Percentiles rank a stretch among this genome's conserved stretches.
Conservation (phyloP, 1,139 yeast genomes). For the Candida sanyaensis region DNA sequence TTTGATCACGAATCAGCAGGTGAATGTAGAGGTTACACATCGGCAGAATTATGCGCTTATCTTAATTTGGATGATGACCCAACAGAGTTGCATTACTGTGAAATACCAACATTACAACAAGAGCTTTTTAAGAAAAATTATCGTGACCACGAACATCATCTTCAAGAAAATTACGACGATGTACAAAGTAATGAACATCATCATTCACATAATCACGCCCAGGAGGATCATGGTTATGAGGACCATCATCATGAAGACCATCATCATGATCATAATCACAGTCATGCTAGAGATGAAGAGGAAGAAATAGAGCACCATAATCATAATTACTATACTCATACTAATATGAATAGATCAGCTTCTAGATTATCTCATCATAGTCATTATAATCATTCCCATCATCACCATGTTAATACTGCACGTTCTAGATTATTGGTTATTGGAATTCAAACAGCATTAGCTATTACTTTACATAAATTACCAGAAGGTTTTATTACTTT, state of each 20-base stretch:
- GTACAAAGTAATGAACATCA: neutral
- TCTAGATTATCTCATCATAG: constrained; percentile 5
- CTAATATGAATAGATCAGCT: neutral
- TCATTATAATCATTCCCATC: constrained; percentile 47
- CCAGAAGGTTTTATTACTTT: constrained; percentile 95
- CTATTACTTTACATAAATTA: constrained; percentile 83
- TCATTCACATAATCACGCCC: neutral
- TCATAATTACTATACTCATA: neutral
- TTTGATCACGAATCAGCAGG: constrained; percentile 34
- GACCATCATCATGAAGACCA: neutral
- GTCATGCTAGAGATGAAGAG: neutral
- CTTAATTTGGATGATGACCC: constrained; percentile 10
- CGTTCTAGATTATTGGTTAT: constrained; percentile 76
- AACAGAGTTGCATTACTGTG: constrained; percentile 37
- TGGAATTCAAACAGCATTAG: constrained; percentile 88
- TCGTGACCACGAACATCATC: constrained; percentile 3
- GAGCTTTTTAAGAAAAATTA: neutral
- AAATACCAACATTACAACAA: constrained; percentile 26
- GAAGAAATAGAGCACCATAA: neutral
- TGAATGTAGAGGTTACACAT: constrained; percentile 56
- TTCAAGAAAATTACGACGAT: neutral
- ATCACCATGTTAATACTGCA: constrained; percentile 80
- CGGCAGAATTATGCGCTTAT: constrained; percentile 39
- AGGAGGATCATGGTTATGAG: neutral
- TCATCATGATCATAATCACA: constrained; percentile 12